These are phyloP conservation scores for Rhodotorula sp. DNA, from an alignment of 1,284 basidiomycete species.

Conservation along the genomic window DNA sequence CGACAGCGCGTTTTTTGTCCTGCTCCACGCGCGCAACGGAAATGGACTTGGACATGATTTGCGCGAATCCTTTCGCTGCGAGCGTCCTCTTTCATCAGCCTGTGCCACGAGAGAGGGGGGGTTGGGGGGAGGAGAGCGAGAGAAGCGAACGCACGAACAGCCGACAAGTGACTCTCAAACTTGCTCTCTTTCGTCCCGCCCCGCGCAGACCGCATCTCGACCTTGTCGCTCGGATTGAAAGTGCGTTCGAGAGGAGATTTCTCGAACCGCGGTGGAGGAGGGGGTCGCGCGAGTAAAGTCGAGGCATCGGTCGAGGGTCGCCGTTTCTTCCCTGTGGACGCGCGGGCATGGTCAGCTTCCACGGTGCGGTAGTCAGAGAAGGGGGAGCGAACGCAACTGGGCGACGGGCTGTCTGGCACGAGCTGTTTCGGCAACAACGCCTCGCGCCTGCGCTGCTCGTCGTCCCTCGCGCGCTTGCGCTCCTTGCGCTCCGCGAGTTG, in stretches of 20 bases:
- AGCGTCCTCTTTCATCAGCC: too few relatives aligned
- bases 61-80: conserved; percentile 21
- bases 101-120: too few relatives aligned
- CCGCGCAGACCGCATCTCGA: conserved; percentile 5
- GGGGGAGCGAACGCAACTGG: conserved; percentile 6
- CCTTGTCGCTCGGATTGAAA: neutral
- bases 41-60: conserved; percentile 3
- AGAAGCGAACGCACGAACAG: conserved; percentile 6
- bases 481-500: conserved; percentile 3
- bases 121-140: neutral
- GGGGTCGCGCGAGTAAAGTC: neutral
- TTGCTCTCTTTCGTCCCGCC: neutral
- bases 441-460: neutral
- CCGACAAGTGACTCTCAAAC: conserved; percentile 27
- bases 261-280: neutral
- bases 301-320: neutral
- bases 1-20: neutral
- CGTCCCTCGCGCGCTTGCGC: neutral
- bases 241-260: neutral
- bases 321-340: conserved; percentile 24
- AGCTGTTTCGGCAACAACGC: conserved; percentile 7
- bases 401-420: conserved; percentile 24
- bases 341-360: accelerated
- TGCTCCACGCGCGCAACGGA: neutral
- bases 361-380: too few relatives aligned